Percentiles rank a stretch among this genome's conserved stretches.
These are phyloP conservation scores for Mycena olivaceomarginata DNA, from an alignment of 768 basidiomycete genomes.

Conservation along the genomic window DNA sequence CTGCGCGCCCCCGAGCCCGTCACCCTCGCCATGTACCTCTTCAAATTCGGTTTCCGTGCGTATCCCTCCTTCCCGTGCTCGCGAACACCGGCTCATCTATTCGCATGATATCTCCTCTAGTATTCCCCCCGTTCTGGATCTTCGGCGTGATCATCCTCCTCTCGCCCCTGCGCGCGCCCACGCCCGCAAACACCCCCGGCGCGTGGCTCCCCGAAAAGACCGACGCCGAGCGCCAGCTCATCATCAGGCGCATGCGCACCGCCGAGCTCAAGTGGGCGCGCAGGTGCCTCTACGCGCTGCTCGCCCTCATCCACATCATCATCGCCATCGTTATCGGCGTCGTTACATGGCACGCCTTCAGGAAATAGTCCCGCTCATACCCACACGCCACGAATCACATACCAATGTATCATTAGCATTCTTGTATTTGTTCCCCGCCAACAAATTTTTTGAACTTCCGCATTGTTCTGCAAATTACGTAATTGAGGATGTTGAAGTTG, in stretches of 20 bases:
- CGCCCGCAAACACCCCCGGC: constrained; percentile 50
- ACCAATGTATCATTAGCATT: constrained; percentile 28
- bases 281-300: constrained; percentile 72
- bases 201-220: constrained; percentile 77
- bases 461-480: constrained; percentile 25
- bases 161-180: constrained; percentile 69
- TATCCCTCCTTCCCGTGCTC: constrained; percentile 26
- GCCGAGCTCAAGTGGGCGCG: constrained; percentile 75
- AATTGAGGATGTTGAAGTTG: constrained; percentile 2
- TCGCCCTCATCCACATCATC: constrained; percentile 62
- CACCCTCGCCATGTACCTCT: constrained; percentile 77
- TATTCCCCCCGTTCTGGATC: constrained; percentile 79
- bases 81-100: constrained; percentile 6
- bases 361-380: background rate
- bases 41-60: constrained; percentile 80
- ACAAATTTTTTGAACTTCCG: constrained; percentile 11
- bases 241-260: constrained; percentile 68
- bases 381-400: background rate
- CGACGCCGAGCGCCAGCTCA: constrained; percentile 66
- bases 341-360: constrained; percentile 22
- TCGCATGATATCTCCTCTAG: constrained; percentile 55
- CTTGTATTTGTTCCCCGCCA: constrained; percentile 17
- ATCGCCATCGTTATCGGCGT: constrained; percentile 45
- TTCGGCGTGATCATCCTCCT: constrained; percentile 75
- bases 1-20: constrained; percentile 66